Evolutionary conservation across 2,329 filamentous ascomycete species (phyloP), one percentile per base, ranked within the genome.

Genomic region (Leptographium radiaticola): DNA sequence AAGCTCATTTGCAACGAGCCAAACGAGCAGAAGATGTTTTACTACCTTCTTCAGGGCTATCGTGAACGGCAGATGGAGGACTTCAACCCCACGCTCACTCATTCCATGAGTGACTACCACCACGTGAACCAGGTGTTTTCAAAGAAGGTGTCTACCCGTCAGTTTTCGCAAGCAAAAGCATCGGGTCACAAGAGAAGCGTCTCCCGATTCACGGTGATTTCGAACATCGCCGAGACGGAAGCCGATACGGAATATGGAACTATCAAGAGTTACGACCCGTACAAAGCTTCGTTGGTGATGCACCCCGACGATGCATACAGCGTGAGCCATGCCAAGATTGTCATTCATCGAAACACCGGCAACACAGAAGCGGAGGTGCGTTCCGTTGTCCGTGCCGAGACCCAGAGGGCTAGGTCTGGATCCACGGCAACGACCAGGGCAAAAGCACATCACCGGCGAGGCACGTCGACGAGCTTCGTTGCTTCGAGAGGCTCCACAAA

Each of bases 11-110:
- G 72, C 58, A 69, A 79, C 36, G 77, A 81, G 81, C 74, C 80
- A 6, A 97, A 95, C 59, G 88, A 95, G 53, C 89, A 96, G 65
- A 95, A 95, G 64, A 77, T 91, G 60, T 96, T 97, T 67, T 98
- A 97, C 67, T 86, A 83, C 68, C 78, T 94, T 20, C 76, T 98
- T 9, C 70, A 85, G 59, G 86, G 84, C 66, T 94, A 95, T 66
- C 80, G 87, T 46, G 83, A 95, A 59, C 83, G 88, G 58, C 84
- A 93, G 60, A 69, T 95, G 2, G 90, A 97, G 65, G 87, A 95
- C 63, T 97, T 93, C 64, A 85, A 85, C 56, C 82, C 83, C 34
- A 79, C 86, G 25, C 72, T 96, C 53, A 80, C 80, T n/a, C 86
- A 93, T 64, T 95, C 91, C 1, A 79, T 84, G 54, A 95, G 89